Evolutionary conservation across 345 rosid genomes (phyloP).

Genomic region (Erodium maritimum): DNA sequence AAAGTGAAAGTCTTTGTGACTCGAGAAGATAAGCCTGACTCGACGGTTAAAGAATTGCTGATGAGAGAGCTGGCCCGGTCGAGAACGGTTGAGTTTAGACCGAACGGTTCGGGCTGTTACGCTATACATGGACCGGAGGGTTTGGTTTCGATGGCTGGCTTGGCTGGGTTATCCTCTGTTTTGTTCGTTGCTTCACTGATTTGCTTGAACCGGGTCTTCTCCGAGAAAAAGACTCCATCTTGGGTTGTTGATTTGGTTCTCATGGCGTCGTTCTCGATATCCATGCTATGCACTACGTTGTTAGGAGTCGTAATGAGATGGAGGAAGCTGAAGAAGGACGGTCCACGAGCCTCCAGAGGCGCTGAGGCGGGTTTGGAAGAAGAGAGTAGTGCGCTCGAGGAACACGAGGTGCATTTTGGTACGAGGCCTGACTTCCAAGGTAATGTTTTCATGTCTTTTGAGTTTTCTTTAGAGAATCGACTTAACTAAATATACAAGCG

Average conservation of each 20-base stretch:
- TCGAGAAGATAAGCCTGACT: constrained; percentile 28
- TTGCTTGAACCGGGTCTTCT: constrained; percentile 36
- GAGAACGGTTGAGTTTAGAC: constrained; percentile 30
- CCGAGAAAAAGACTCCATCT: constrained; percentile 48
- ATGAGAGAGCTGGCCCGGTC: constrained; percentile 30
- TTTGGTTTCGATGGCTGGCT: constrained; percentile 26
- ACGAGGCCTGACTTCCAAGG: constrained; percentile 71
- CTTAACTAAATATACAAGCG: neutral
- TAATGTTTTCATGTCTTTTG: constrained; percentile 10
- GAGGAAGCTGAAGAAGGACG: constrained; percentile 37
- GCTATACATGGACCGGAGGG: constrained; percentile 42
- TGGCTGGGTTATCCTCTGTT: constrained; percentile 28
- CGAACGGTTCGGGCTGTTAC: constrained; percentile 16
- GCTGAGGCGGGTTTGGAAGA: constrained; percentile 18
- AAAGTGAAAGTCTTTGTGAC: constrained; percentile 57
- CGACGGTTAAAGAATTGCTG: constrained; percentile 30
- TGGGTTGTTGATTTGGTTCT: constrained; percentile 50
- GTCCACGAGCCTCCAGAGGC: constrained; percentile 16
- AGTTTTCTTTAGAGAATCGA: neutral
- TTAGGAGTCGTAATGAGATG: constrained; percentile 41
- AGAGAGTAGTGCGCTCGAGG: constrained; percentile 18
- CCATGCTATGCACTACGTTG: constrained; percentile 24
- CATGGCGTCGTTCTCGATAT: constrained; percentile 39
- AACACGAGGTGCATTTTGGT: constrained; percentile 49
- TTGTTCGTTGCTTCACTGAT: constrained; percentile 37